Conservation (phyloP, 345 rosid genomes). For the Ricinus communis region DNA sequence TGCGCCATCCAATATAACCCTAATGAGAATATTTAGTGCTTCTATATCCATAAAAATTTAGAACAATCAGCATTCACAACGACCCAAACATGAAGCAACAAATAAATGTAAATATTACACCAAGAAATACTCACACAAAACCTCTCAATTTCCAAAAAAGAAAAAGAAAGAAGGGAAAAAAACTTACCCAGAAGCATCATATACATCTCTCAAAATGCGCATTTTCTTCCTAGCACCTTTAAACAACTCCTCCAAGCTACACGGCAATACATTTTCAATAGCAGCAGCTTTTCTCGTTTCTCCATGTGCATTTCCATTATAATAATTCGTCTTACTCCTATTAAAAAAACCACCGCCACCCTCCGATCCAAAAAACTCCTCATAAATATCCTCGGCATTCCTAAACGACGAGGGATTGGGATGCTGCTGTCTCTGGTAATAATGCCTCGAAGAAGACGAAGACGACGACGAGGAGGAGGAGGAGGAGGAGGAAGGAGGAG, state of each 20-base stretch:
- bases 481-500: constrained; percentile 25
- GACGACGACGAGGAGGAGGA: not conserved
- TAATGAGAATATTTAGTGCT: too few species aligned
- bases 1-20: too few species aligned
- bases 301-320: constrained; percentile 21
- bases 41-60: too few species aligned
- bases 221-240: constrained; percentile 78
- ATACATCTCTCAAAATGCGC: constrained; percentile 58
- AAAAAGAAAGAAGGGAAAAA: not conserved
- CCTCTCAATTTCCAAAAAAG: not conserved
- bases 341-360: constrained; percentile 33
- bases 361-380: constrained; percentile 75
- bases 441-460: constrained; percentile 3
- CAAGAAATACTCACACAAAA: not conserved
- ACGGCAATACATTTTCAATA: constrained; percentile 61
- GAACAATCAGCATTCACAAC: too few species aligned
- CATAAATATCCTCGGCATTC: constrained; percentile 75
- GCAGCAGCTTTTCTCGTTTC: constrained; percentile 50
- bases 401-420: constrained; percentile 19
- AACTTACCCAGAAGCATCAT: constrained; percentile 62
- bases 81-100: not conserved
- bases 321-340: constrained; percentile 28
- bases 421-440: constrained; percentile 21
- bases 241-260: constrained; percentile 89
- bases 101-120: not conserved